Conservation (phyloP, 2,329 filamentous ascomycete genomes). For the Fusarium sp. region DNA sequence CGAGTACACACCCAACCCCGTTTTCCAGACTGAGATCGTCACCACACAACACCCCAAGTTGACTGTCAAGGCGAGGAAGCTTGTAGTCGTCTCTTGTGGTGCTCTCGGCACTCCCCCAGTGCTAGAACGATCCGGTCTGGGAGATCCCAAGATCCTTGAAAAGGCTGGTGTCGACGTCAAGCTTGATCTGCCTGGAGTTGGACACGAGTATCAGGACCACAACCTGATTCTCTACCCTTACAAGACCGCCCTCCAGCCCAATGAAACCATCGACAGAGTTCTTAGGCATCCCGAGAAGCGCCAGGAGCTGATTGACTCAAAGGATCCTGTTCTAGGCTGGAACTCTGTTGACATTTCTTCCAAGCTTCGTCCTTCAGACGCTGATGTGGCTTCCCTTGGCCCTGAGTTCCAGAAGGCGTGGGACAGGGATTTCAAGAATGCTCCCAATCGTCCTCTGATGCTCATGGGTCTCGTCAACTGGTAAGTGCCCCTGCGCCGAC, state of each 20-base stretch:
- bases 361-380: constrained; percentile 68
- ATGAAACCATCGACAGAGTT: constrained; percentile 64
- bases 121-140: constrained; percentile 73
- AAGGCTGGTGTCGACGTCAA: constrained; percentile 61
- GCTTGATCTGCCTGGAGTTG: constrained; percentile 65
- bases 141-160: constrained; percentile 63
- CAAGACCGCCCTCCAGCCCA: constrained; percentile 48
- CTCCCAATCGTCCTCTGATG: constrained; percentile 62
- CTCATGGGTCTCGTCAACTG: constrained; percentile 55
- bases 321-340: constrained; percentile 67
- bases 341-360: constrained; percentile 68
- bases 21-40: constrained; percentile 36
- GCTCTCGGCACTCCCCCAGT: constrained; percentile 67
- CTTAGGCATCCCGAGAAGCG: constrained; percentile 62
- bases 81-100: constrained; percentile 57
- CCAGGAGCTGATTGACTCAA: constrained; percentile 59
- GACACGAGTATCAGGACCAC: constrained; percentile 68
- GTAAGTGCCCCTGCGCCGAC: constrained; percentile 9
- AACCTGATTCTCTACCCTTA: constrained; percentile 68
- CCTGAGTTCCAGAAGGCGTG: constrained; percentile 66
- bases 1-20: constrained; percentile 64
- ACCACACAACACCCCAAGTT: constrained; percentile 28
- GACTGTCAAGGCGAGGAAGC: constrained; percentile 48
- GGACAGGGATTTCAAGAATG: constrained; percentile 65
- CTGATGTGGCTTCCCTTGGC: constrained; percentile 65